A percentile compares a stretch with the other conserved stretches of the same genome.
Conservation (phyloP, 2,329 filamentous ascomycete genomes). For the Penicillium verrucosum region DNA sequence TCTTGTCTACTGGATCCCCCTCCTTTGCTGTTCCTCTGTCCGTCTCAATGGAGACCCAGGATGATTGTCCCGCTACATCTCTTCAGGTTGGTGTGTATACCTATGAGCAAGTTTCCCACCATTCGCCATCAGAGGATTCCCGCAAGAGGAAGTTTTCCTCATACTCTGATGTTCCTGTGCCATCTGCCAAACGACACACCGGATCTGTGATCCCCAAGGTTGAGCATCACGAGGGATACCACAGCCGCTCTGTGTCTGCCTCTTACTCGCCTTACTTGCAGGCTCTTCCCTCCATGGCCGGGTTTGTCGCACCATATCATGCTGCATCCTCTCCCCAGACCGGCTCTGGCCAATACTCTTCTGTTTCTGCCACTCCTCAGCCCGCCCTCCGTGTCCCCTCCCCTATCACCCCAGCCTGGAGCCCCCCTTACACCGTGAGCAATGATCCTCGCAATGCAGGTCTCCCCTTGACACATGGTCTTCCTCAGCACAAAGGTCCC, state of each 20-base stretch:
- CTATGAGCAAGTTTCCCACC: slow-evolving; percentile 51
- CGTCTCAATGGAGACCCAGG: slow-evolving; percentile 58
- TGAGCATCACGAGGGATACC: slow-evolving; percentile 52
- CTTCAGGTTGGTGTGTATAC: slow-evolving; percentile 61
- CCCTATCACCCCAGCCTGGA: slow-evolving; percentile 48
- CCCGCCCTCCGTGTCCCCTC: slow-evolving; percentile 49
- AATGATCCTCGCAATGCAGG: slow-evolving; percentile 45
- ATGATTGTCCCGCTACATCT: slow-evolving; percentile 50
- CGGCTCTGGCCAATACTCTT: slow-evolving; percentile 42
- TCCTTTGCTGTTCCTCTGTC: slow-evolving; percentile 58
- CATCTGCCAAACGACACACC: slow-evolving; percentile 47
- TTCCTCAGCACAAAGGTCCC: slow-evolving; percentile 38
- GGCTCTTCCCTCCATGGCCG: slow-evolving; percentile 45
- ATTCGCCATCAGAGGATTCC: slow-evolving; percentile 41
- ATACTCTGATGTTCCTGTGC: slow-evolving; percentile 47
- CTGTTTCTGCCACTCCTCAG: slow-evolving; percentile 40
- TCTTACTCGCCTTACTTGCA: slow-evolving; percentile 52
- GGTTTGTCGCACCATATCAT: slow-evolving; percentile 40
- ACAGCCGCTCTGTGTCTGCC: slow-evolving; percentile 46
- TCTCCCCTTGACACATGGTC: slow-evolving; percentile 39
- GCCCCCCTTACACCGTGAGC: slow-evolving; percentile 46
- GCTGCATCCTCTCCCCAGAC: slow-evolving; percentile 42
- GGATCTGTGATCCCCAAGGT: slow-evolving; percentile 49
- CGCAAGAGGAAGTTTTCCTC: slow-evolving; percentile 58
- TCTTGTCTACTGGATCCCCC: slow-evolving; percentile 55